Base-by-base conservation (phyloP, 1,284 basidiomycete genomes). In the Grifola frondosa region DNA sequence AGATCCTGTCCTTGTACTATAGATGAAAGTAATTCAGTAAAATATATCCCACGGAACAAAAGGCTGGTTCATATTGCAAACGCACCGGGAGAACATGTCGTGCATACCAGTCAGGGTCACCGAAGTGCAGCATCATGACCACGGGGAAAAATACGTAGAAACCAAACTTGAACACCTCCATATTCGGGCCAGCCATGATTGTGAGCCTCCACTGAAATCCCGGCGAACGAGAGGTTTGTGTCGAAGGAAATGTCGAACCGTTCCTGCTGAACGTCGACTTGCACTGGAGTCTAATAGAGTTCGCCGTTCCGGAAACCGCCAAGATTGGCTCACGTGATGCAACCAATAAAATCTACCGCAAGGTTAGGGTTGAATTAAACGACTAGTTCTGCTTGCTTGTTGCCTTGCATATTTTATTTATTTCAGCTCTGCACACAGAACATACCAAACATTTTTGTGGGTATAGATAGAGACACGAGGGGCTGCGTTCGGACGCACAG, bases 121-220 rank as follows among this genome's bases (percentile, higher is more conserved):
- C 91, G 60, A 90, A 95, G 63, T 94, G 88, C 40, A 93, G 69
- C 68, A 96, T 82, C 20, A 90, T 81, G 31, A 79, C 74, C 39
- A 95, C 78, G 1, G 93, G 93, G 52, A 95, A 84, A 62, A 92
- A 91, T 46, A 96, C 80, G 67, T 97, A 96, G 24, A 92, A 70
- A 2, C 81, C 82, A 56, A 93, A 93, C 68, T 91, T 91, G 80
- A 92, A 89, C 15, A 93, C 78, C 65, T 94, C 91, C 43, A 94
- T 80, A 62, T 88, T 89, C 30, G 88, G 80, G 24, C 88, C 86
- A 13, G 75, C 86, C 87, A 91, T 90, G 17, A 24, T 35, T 28
- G 12, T 39, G 25, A 13, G n/a, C 16, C 16, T 24, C 12, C 20
- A 24, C 20, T 31, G 32, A 13, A 29, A 7, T n/a, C 25, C 17